A percentile compares a stretch with the other conserved stretches of the same genome.
Evolutionary conservation across 164 flowering plant species (phyloP).

Genomic region (Vitis rupestris): DNA sequence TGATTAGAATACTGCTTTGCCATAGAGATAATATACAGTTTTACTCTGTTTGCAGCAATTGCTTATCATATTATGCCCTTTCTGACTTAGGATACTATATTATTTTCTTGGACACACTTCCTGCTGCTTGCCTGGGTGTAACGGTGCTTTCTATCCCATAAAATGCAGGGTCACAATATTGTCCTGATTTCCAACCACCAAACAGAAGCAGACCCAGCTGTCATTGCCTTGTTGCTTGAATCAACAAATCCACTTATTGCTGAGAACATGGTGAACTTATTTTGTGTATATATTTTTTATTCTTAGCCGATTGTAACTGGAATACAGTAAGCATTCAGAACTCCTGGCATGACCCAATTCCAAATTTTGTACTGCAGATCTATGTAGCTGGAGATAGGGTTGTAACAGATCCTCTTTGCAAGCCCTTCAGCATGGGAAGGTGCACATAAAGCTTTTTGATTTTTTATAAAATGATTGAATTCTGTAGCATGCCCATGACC

Average conservation of each 20-base stretch:
- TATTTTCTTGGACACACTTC: not conserved
- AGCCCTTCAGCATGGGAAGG: conserved; percentile 99
- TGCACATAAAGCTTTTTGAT: conserved; percentile 18
- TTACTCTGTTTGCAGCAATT: not conserved
- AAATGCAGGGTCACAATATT: conserved; percentile 85
- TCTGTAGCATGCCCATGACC: too few species aligned
- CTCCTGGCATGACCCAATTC: conserved; percentile 15
- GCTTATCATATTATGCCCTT: not conserved
- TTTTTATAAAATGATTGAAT: not conserved
- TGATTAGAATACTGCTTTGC: not conserved
- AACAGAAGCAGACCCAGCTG: conserved; percentile 95
- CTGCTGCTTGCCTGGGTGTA: not conserved
- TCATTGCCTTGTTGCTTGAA: conserved; percentile 83
- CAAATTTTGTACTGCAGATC: conserved; percentile 44
- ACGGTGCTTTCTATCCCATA: conserved; percentile 10
- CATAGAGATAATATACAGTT: not conserved
- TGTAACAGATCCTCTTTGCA: conserved; percentile 90
- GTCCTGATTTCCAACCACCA: conserved; percentile 93
- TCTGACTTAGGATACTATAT: not conserved
- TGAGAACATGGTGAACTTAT: conserved; percentile 62
- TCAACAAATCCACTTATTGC: conserved; percentile 54
- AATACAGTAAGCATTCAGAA: not conserved
- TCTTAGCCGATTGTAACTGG: not conserved
- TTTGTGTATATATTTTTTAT: not conserved
- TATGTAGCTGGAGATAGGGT: conserved; percentile 98